Conservation (phyloP, 2,329 filamentous ascomycete genomes). For the Colletotrichum gigasporum region DNA sequence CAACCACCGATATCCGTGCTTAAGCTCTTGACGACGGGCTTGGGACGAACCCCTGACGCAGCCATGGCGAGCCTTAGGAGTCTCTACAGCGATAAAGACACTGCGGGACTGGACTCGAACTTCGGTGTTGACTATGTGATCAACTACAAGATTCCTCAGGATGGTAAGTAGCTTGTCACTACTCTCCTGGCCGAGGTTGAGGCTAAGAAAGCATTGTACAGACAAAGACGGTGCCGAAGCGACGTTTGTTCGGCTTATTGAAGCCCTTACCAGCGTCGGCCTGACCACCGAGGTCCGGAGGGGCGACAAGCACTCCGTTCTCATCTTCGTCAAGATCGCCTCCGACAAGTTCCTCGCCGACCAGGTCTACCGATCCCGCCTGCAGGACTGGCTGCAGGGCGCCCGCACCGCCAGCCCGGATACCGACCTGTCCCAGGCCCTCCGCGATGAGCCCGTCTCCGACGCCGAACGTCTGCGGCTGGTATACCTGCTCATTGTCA, state of each 20-base stretch:
- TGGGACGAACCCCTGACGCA: conserved; percentile 17
- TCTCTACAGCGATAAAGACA: conserved; percentile 29
- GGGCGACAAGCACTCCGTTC: conserved; percentile 77
- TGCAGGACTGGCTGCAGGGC: conserved; percentile 94
- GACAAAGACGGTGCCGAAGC: conserved; percentile 76
- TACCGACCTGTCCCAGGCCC: conserved; percentile 73
- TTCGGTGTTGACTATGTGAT: conserved; percentile 86
- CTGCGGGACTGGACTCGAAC: conserved; percentile 30
- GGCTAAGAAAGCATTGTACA: conserved; percentile 42
- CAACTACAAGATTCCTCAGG: conserved; percentile 76
- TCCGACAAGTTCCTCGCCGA: conserved; percentile 78
- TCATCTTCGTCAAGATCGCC: conserved; percentile 85
- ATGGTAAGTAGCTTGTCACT: conserved; percentile 57
- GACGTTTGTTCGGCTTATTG: conserved; percentile 80
- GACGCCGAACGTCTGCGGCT: conserved; percentile 90
- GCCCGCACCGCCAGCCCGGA: conserved; percentile 81
- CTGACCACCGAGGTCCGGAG: conserved; percentile 87
- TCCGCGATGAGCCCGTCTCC: conserved; percentile 79
- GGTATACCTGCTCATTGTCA: conserved; percentile 86
- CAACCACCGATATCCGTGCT: conserved; percentile 18
- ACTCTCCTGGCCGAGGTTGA: neutral
- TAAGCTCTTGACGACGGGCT: conserved; percentile 13
- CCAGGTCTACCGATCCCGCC: conserved; percentile 86
- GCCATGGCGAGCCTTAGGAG: conserved; percentile 30
- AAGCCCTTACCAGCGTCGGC: conserved; percentile 80